Evolutionary conservation across 768 basidiomycete genomes (phyloP).

Genomic region (Agaricus blazei): DNA sequence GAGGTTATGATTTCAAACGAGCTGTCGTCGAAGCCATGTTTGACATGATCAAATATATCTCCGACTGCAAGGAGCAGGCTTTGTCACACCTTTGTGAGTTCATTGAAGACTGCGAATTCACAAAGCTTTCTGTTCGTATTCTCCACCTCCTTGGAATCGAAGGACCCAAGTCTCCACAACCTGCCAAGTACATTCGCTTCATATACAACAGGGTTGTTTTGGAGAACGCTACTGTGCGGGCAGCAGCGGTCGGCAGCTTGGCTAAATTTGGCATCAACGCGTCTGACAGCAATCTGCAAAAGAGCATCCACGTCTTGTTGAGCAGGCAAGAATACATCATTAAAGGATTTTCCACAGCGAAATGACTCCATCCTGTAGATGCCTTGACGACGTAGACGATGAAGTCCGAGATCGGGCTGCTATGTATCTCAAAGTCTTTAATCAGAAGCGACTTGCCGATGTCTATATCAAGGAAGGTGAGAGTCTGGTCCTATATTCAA

Average conservation of each 20-base stretch:
- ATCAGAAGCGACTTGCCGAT: conserved; percentile 75
- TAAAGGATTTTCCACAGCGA: not conserved
- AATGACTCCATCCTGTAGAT: conserved; percentile 41
- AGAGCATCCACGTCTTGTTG: conserved; percentile 83
- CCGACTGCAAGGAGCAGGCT: conserved; percentile 94
- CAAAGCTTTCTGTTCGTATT: conserved; percentile 96
- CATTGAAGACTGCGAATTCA: conserved; percentile 99
- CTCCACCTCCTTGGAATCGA: conserved; percentile 93
- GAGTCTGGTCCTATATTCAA: not conserved
- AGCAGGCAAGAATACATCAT: conserved; percentile 48
- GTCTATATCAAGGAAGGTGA: conserved; percentile 90
- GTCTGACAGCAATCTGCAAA: conserved; percentile 68
- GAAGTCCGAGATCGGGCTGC: conserved; percentile 98
- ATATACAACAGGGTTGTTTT: conserved; percentile 99
- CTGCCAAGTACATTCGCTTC: conserved; percentile 97
- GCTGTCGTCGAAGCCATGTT: conserved; percentile 99
- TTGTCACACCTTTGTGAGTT: conserved; percentile 98
- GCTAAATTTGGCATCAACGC: conserved; percentile 97
- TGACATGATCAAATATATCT: conserved; percentile 99
- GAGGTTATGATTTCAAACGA: conserved; percentile 99
- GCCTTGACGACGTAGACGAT: conserved; percentile 97
- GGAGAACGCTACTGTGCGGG: conserved; percentile 96
- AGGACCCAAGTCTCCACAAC: conserved; percentile 94
- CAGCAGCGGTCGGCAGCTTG: conserved; percentile 90
- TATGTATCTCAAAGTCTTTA: conserved; percentile 83